Percentiles rank a stretch among this genome's conserved stretches.
phyloP scores from a whole-genome alignment of 2,329 filamentous ascomycete genomes.

The Aspergillus novofumigatus region DNA sequence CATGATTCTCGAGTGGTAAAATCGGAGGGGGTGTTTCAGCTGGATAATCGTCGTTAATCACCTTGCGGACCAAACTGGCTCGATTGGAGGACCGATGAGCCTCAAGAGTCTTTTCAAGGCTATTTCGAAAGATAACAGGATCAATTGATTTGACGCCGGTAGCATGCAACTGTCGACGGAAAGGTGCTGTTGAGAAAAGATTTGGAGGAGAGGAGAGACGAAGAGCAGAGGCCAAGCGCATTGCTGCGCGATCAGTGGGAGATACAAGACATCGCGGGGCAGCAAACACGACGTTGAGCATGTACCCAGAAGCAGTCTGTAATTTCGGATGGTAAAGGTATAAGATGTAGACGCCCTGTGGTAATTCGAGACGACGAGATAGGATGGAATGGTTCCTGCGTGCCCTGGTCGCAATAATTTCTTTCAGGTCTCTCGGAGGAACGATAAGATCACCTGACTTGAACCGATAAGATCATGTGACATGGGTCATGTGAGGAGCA shows the following conservation, averaged over 20 bases:
- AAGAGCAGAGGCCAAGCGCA: slow-evolving; percentile 18
- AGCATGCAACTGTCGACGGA: slow-evolving; percentile 10
- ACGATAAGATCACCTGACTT: neutral
- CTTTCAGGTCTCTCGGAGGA: neutral
- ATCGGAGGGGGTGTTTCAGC: slow-evolving; percentile 15
- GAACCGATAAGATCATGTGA: neutral
- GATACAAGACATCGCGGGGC: slow-evolving; percentile 12
- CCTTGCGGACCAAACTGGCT: slow-evolving; percentile 31
- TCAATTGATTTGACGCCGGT: slow-evolving; percentile 11
- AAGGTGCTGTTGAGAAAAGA: neutral
- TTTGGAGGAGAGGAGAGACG: slow-evolving; percentile 3
- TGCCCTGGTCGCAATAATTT: neutral
- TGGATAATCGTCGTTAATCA: slow-evolving; percentile 14
- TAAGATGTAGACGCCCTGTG: neutral
- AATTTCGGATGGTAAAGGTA: neutral
- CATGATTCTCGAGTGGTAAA: slow-evolving; percentile 11
- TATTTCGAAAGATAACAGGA: slow-evolving; percentile 27
- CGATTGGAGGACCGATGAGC: slow-evolving; percentile 40
- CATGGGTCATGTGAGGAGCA: neutral
- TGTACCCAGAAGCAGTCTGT: slow-evolving; percentile 6
- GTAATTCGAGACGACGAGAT: too few relatives aligned
- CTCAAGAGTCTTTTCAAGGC: slow-evolving; percentile 37
- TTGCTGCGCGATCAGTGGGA: slow-evolving; percentile 18
- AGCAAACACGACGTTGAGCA: slow-evolving; percentile 7
- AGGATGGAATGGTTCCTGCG: neutral